Evolutionary conservation across 371 early-diverging fungal species (phyloP), one percentile per base, ranked within the genome.

Genomic region (Funneliformis caledonium): DNA sequence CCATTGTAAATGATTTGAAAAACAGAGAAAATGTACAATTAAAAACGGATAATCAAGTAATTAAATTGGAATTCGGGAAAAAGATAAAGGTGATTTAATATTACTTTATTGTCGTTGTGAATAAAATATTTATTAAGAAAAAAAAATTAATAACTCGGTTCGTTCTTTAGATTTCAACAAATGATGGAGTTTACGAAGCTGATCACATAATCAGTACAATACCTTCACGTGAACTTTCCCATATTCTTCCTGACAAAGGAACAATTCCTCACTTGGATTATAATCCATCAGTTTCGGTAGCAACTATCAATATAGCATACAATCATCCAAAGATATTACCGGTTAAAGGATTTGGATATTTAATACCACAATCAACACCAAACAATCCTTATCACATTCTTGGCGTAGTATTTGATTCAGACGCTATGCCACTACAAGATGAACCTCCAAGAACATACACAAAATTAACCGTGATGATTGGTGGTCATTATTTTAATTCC

Each of bases 351-450:
- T 98, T 98, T 86, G 98, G 98, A 0, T 97, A 94, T 82, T 89
- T 98, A 52, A 92, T 96, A 0, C 97, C 97, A 0, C 83, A 86
- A 22, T 83, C 87, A 1, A 86, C 89, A 75, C 88, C 88, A 42
- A 85, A 87, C 22, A 87, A 89, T 22, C 76, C 85, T 11, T 83
- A 85, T 22, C 90, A 91, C 2, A 89, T 91, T 10, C 87, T 98
- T 14, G 98, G 98, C 16, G 92, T 94, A 22, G 94, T 97, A 9
- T 97, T 96, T 86, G 98, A 98, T 83, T 96, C 97, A 14, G 92
- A 92, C 74, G 89, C 94, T 4, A 83, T 95, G 81, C 92, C 92
- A 1, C 88, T 85, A 7, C 95, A 94, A 79, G 93, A 93, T 48
- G 80, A 82, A 12, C 83, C 80, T 67, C 81, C 11, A 59, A 83